Conservation (phyloP, 768 basidiomycete species). For the Rhodotorula babjevae region DNA sequence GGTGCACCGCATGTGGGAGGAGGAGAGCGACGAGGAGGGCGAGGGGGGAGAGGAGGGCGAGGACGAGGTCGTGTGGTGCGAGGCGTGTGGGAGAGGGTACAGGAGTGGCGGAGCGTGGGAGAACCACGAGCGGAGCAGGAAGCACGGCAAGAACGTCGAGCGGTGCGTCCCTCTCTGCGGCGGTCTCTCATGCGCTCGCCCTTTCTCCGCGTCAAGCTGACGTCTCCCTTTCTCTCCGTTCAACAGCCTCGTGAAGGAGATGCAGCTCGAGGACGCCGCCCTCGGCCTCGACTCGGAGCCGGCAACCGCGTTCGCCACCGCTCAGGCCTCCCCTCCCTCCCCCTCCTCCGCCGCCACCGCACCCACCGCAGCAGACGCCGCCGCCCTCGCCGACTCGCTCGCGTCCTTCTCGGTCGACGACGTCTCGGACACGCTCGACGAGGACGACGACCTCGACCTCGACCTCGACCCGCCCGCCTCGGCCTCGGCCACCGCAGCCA, state of each 20-base stretch:
- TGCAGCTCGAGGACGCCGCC: constrained; percentile 67
- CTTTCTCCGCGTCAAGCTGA: not conserved
- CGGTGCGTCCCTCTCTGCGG: constrained; percentile 46
- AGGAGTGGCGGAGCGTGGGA: constrained; percentile 89
- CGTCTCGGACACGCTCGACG: not conserved
- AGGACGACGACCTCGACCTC: not conserved
- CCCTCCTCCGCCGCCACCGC: constrained; percentile 1
- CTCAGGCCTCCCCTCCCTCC: constrained; percentile 13
- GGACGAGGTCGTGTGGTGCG: constrained; percentile 74
- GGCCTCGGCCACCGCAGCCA: not conserved
- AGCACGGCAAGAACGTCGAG: constrained; percentile 84
- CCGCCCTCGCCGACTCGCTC: constrained; percentile 8
- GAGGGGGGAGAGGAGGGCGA: constrained; percentile 42
- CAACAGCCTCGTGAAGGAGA: constrained; percentile 61
- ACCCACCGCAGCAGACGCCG: not conserved
- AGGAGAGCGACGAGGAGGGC: constrained; percentile 76
- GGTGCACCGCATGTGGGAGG: constrained; percentile 44
- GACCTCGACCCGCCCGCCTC: constrained; percentile 1
- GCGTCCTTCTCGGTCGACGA: not conserved
- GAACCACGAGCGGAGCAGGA: constrained; percentile 92
- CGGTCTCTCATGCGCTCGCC: not conserved
- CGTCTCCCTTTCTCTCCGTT: not conserved
- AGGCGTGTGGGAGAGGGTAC: constrained; percentile 87
- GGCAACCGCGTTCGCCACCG: constrained; percentile 27
- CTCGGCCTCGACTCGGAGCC: constrained; percentile 53